phyloP scores from a whole-genome alignment of 2,329 filamentous ascomycete genomes.

The Pseudogymnoascus sp. region DNA sequence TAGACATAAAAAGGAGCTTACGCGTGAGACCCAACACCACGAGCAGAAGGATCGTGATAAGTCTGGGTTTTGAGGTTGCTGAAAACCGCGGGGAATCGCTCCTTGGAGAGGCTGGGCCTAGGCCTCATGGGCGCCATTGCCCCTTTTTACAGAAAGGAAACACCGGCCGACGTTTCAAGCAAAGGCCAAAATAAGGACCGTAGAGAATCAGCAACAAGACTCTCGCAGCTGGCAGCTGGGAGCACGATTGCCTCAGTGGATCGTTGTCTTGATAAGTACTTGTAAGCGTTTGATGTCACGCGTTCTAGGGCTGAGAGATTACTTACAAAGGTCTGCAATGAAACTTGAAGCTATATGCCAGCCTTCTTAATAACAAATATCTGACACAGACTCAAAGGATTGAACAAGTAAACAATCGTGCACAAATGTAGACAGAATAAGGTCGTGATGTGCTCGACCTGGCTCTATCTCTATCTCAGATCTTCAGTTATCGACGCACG shows the following conservation, averaged over 20 bases:
- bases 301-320: neutral
- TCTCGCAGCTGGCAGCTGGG: neutral
- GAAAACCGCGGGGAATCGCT: slow-evolving; percentile 62
- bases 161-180: neutral
- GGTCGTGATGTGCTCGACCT: neutral
- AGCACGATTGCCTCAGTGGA: neutral
- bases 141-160: neutral
- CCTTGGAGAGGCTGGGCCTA: slow-evolving; percentile 56
- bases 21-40: slow-evolving; percentile 49
- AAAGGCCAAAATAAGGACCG: neutral
- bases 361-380: neutral
- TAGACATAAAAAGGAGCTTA: slow-evolving; percentile 31
- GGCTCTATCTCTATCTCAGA: slow-evolving; percentile 4
- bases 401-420: slow-evolving; percentile 2
- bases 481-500: neutral
- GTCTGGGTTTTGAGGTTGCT: slow-evolving; percentile 59
- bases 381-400: neutral
- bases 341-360: neutral
- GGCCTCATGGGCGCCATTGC: slow-evolving; percentile 28
- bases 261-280: neutral
- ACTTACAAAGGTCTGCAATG: neutral
- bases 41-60: slow-evolving; percentile 55
- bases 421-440: slow-evolving; percentile 3
- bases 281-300: neutral
- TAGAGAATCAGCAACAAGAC: neutral